Evolutionary conservation across 345 rosid genomes (phyloP).

Genomic region (Melaleuca quinquenervia): DNA sequence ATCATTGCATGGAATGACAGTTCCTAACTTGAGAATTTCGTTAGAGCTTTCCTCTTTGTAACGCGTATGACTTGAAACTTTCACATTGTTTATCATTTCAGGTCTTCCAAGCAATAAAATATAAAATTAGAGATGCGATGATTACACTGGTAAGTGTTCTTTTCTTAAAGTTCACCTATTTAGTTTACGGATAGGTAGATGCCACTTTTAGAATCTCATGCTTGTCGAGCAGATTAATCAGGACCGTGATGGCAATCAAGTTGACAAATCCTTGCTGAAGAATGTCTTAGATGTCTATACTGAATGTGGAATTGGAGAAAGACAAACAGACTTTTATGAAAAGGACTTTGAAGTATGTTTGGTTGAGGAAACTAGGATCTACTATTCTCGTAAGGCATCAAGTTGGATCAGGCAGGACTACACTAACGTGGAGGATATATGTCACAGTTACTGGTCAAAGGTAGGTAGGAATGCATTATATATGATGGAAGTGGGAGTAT

Average conservation of each 20-base stretch:
- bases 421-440: background rate
- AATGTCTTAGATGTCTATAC: slow-evolving; percentile 27
- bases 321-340: slow-evolving; percentile 12
- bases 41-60: background rate
- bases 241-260: slow-evolving; percentile 38
- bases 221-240: slow-evolving; percentile 16
- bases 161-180: background rate
- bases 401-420: slow-evolving; percentile 31
- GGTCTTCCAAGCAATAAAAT: slow-evolving; percentile 19
- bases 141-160: slow-evolving; percentile 15
- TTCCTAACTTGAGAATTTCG: background rate
- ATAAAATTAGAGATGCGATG: slow-evolving; percentile 21
- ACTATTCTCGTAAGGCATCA: slow-evolving; percentile 32
- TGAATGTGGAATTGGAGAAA: slow-evolving; percentile 13
- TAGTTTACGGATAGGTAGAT: background rate
- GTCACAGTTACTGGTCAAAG: slow-evolving; percentile 35
- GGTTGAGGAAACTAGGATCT: slow-evolving; percentile 20
- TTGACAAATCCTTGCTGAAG: slow-evolving; percentile 30
- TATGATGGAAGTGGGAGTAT: background rate
- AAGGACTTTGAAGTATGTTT: slow-evolving; percentile 27
- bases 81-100: background rate
- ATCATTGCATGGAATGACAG: background rate
- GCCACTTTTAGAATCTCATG: background rate
- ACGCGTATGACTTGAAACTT: background rate
- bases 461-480: background rate